Base-by-base conservation (phyloP, 1,284 basidiomycete genomes). In the Athelia psychrophila region DNA sequence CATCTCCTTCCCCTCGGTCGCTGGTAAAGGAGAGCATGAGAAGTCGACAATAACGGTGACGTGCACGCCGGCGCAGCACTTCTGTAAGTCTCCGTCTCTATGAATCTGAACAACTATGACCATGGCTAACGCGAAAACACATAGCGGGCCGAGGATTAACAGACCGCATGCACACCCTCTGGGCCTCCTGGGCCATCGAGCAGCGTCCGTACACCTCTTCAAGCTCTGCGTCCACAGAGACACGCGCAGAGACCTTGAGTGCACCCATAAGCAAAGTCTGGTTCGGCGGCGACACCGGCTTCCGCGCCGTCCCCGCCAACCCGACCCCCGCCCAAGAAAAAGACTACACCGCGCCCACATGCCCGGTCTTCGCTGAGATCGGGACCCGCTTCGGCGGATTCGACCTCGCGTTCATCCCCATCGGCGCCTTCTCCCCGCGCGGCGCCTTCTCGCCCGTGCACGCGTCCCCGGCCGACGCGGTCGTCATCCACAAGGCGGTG, bases 201-300 rank as follows among this genome's bases (percentile, higher is more conserved):
- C 70, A 75, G 49, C 63, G 70, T 15, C 56, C 55, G 18, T 51
- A 22, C 35, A 51, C 35, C 44, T 48, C 50, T 5, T 19, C 24
- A 1, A 24, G 0, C 15, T 33, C 45, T 2, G 42, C 13, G 27
- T 13, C 27, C 27, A 13, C 27, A 5, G 27, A n/a, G n/a, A n/a
- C n/a, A 30, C 27, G 27, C 27, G 38, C 5, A n/a, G 38, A 35
- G 10, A n/a, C 10, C 33, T 49, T 33, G 10, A 27, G 15, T 19
- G 19, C 16, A 12, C 44, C 48, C 45, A 50, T 56, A 44, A 51
- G 20, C 27, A 77, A 79, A 60, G 70, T 84, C 35, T 91, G 77
- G 68, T 89, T 89, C 60, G 83, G 71, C 3, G 88, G 88, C 10
- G 87, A 90, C 64, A 91, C 86, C 0, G 86, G 80, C 16, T 83